These are phyloP conservation scores for Gossypium anomalum DNA, from an alignment of 345 rosid genomes.

Conservation along the genomic window DNA sequence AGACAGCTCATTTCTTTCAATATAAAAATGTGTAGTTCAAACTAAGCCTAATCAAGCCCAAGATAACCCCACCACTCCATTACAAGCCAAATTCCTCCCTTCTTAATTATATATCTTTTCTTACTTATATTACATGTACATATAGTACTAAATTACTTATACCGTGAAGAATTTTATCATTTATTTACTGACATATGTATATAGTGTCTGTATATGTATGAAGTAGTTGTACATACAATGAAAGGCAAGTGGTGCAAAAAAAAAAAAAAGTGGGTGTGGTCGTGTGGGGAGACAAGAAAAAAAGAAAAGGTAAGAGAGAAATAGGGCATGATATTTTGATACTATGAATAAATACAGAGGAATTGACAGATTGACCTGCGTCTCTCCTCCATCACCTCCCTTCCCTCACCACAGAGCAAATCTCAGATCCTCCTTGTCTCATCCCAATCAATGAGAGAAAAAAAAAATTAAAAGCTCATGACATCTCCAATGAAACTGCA, in stretches of 20 bases:
- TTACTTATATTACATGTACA: too few relatives aligned
- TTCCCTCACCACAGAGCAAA: slow-evolving; percentile 17
- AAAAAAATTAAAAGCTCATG: slow-evolving; percentile 1
- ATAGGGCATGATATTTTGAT: slow-evolving; percentile 37
- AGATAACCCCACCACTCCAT: slow-evolving; percentile 20
- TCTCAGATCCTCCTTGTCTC: slow-evolving; percentile 55
- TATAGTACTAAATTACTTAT: too few relatives aligned
- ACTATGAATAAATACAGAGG: slow-evolving; percentile 46
- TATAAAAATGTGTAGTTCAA: slow-evolving; percentile 16
- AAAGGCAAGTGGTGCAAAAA: background rate
- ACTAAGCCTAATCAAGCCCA: background rate
- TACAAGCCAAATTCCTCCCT: slow-evolving; percentile 13
- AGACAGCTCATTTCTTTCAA: slow-evolving; percentile 20
- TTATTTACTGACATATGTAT: background rate
- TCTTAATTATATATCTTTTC: slow-evolving; percentile 5
- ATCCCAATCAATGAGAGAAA: slow-evolving; percentile 19
- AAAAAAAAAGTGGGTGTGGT: slow-evolving; percentile 29
- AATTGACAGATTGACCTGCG: slow-evolving; percentile 65
- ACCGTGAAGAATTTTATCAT: background rate
- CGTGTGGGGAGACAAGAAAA: slow-evolving; percentile 39
- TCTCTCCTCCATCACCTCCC: slow-evolving; percentile 26
- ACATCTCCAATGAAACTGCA: slow-evolving; percentile 33
- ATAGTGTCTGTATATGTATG: background rate
- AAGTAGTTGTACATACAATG: background rate
- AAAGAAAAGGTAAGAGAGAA: slow-evolving; percentile 37